Percentiles rank a stretch among this genome's conserved stretches.
phyloP scores from a whole-genome alignment of 352 stramenopile genomes.

The Lagenidium sp. region DNA sequence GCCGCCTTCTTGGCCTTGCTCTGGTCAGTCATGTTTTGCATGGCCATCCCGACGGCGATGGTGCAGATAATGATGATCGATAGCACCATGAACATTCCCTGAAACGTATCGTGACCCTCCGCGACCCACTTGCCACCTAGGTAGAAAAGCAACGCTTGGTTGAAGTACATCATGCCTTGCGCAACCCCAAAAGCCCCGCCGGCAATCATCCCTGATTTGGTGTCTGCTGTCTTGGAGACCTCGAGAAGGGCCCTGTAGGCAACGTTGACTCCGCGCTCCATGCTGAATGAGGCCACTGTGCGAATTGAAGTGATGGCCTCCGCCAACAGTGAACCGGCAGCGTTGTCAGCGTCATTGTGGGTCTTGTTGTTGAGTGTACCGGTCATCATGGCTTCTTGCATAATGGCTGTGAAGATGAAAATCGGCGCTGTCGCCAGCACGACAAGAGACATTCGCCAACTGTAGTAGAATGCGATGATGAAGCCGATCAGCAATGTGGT shows the following conservation, averaged over 20 bases:
- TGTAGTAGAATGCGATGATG: slow-evolving; percentile 22
- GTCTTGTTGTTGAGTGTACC: slow-evolving; percentile 12
- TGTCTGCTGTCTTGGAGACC: slow-evolving; percentile 14
- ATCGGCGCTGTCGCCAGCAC: slow-evolving; percentile 21
- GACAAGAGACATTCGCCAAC: slow-evolving; percentile 33
- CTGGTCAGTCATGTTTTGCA: slow-evolving; percentile 19
- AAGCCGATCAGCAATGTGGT: slow-evolving; percentile 18
- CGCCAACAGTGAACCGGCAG: slow-evolving; percentile 14
- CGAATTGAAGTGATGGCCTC: slow-evolving; percentile 25
- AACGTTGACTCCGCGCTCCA: slow-evolving; percentile 14
- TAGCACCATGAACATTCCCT: slow-evolving; percentile 31
- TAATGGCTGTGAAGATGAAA: neutral
- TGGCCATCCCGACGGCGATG: slow-evolving; percentile 22
- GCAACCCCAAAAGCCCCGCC: slow-evolving; percentile 41
- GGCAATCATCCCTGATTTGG: slow-evolving; percentile 25
- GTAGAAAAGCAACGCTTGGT: slow-evolving; percentile 61
- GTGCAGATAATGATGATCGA: slow-evolving; percentile 26
- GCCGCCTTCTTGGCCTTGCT: slow-evolving; percentile 21
- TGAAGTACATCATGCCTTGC: slow-evolving; percentile 40
- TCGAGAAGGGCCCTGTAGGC: slow-evolving; percentile 17
- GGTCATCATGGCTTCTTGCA: slow-evolving; percentile 15
- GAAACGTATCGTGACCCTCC: slow-evolving; percentile 24
- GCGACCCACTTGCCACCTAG: slow-evolving; percentile 38
- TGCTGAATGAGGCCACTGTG: slow-evolving; percentile 28
- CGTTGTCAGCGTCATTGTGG: slow-evolving; percentile 17